These are phyloP conservation scores for Saccharomycopsis selenospora DNA, from an alignment of 805 yeast species.

Conservation along the genomic window DNA sequence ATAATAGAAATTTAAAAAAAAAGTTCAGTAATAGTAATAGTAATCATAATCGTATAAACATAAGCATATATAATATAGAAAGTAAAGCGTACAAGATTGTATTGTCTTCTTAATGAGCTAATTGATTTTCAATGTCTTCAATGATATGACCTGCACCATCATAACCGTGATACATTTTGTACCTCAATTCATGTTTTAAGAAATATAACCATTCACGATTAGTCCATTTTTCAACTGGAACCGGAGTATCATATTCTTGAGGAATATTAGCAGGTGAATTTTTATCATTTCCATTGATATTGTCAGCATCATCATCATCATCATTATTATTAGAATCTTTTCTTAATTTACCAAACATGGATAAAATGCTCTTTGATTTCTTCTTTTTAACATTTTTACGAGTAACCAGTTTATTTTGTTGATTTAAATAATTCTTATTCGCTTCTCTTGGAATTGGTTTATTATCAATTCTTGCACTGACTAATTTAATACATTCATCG, in stretches of 20 bases:
- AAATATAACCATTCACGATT: slow-evolving; percentile 20
- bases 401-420: slow-evolving; percentile 2
- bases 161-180: slow-evolving; percentile 13
- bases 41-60: no score
- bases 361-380: slow-evolving; percentile 5
- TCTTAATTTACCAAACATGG: slow-evolving; percentile 11
- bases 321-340: slow-evolving; percentile 4
- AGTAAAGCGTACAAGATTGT: no score
- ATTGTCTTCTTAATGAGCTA: no score
- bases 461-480: slow-evolving; percentile 17
- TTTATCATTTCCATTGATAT: neutral
- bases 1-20: no score
- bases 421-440: neutral
- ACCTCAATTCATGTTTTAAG: slow-evolving; percentile 17
- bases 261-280: neutral
- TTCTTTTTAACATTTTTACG: slow-evolving; percentile 9
- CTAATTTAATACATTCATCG: slow-evolving; percentile 11
- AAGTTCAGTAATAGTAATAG: no score
- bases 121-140: slow-evolving; percentile 4
- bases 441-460: slow-evolving; percentile 10
- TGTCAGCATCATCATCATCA: neutral
- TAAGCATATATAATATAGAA: no score
- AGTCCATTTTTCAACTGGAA: slow-evolving; percentile 17
- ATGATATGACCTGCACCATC: slow-evolving; percentile 20
- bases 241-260: slow-evolving; percentile 3